phyloP scores from a whole-genome alignment of 2,329 filamentous ascomycete species.

The Cryphonectria carpinicola region DNA sequence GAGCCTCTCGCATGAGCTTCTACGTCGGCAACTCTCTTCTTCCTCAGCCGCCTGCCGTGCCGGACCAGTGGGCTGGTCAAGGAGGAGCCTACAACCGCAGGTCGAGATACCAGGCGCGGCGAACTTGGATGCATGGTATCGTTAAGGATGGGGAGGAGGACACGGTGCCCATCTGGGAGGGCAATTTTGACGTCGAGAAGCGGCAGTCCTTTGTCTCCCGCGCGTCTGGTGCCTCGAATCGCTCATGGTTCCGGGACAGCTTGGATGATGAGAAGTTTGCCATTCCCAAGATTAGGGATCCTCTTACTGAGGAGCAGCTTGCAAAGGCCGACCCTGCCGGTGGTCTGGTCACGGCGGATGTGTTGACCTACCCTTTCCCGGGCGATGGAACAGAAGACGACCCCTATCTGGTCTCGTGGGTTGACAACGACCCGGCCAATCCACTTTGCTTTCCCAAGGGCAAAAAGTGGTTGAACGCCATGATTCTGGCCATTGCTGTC shows the following conservation, averaged over 20 bases:
- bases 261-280: conserved; percentile 30
- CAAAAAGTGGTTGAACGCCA: conserved; percentile 46
- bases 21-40: conserved; percentile 31
- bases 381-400: conserved; percentile 48
- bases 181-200: conserved; percentile 31
- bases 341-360: conserved; percentile 31
- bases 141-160: conserved; percentile 23
- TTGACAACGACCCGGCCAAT: conserved; percentile 50
- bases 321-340: conserved; percentile 26
- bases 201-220: conserved; percentile 28
- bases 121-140: conserved; percentile 28
- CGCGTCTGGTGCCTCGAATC: conserved; percentile 10
- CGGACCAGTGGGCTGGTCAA: conserved; percentile 29
- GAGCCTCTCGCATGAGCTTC: conserved; percentile 31
- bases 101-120: conserved; percentile 21
- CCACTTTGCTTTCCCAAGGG: conserved; percentile 43
- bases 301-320: conserved; percentile 29
- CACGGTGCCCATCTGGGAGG: conserved; percentile 29
- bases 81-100: neutral
- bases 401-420: conserved; percentile 50
- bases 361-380: conserved; percentile 44
- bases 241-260: conserved; percentile 26
- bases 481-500: conserved; percentile 46
- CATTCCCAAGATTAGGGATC: conserved; percentile 25
- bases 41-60: conserved; percentile 21